Percentiles rank a stretch among this genome's conserved stretches.
These are phyloP conservation scores for Lagerstroemia speciosa DNA, from an alignment of 345 rosid species.

Conservation along the genomic window DNA sequence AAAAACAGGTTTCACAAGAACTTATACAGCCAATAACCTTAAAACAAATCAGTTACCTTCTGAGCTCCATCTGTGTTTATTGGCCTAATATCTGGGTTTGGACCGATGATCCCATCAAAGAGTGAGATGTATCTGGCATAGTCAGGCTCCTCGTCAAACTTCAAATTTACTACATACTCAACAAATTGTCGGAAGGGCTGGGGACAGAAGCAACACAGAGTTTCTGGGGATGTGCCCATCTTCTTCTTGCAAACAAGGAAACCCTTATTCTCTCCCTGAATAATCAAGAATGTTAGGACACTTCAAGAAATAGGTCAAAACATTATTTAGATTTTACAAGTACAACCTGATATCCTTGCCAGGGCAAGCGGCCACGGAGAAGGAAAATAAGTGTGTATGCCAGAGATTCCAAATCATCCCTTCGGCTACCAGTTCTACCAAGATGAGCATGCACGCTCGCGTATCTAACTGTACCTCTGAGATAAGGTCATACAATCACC, in stretches of 20 bases:
- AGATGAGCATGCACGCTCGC: constrained; percentile 99
- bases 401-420: constrained; percentile 96
- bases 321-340: constrained; percentile 1
- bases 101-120: constrained; percentile 84
- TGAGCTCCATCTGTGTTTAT: no score
- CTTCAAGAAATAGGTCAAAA: background rate
- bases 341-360: constrained; percentile 96
- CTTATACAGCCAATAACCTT: background rate
- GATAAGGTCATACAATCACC: background rate
- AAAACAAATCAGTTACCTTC: no score
- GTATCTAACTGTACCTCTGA: constrained; percentile 94
- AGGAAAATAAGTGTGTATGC: constrained; percentile 98
- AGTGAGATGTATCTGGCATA: constrained; percentile 89
- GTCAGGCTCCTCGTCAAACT: constrained; percentile 93
- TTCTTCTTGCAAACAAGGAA: constrained; percentile 98
- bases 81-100: no score
- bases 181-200: constrained; percentile 81
- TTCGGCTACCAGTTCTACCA: constrained; percentile 91
- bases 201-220: constrained; percentile 83
- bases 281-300: constrained; percentile 16
- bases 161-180: constrained; percentile 85
- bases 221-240: constrained; percentile 95
- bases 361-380: constrained; percentile 87
- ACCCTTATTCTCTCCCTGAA: constrained; percentile 93
- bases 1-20: background rate